phyloP scores from a whole-genome alignment of 176 grass and related monocot genomes.

The Oryza coarctata region DNA sequence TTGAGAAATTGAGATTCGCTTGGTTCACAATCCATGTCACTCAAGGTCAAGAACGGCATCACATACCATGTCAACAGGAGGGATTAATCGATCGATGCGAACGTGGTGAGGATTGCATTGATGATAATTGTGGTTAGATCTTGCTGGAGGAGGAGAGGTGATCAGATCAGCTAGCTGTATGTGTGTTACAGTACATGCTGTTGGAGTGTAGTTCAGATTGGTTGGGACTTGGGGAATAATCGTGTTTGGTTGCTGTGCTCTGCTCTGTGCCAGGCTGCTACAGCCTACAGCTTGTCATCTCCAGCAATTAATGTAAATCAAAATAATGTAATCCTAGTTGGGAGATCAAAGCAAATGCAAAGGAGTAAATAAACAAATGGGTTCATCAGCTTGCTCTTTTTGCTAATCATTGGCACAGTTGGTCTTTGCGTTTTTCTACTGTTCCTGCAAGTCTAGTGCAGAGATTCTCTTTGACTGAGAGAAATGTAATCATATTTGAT shows the following conservation, averaged over 20 bases:
- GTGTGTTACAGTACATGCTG: background rate
- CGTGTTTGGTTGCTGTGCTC: background rate
- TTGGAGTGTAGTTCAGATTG: background rate
- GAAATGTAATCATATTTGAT: background rate
- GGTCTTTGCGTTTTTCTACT: background rate
- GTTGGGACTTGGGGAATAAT: background rate
- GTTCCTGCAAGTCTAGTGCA: background rate
- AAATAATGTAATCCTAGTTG: background rate
- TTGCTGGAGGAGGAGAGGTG: background rate
- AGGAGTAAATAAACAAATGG: constrained; percentile 10
- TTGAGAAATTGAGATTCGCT: too few relatives aligned
- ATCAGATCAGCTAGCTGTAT: background rate
- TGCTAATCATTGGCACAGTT: constrained; percentile 28
- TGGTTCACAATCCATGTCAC: too few relatives aligned
- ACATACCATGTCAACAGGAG: background rate
- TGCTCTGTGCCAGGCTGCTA: background rate
- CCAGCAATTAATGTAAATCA: background rate
- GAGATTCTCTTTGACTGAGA: constrained; percentile 1
- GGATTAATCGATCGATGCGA: background rate
- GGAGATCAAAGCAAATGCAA: background rate
- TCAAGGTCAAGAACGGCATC: background rate
- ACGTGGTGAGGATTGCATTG: background rate
- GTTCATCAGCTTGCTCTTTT: background rate
- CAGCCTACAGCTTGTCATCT: background rate
- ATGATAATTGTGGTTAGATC: background rate